Base-by-base conservation (phyloP, 2,329 filamentous ascomycete genomes). In the Colletotrichum echinochloae region DNA sequence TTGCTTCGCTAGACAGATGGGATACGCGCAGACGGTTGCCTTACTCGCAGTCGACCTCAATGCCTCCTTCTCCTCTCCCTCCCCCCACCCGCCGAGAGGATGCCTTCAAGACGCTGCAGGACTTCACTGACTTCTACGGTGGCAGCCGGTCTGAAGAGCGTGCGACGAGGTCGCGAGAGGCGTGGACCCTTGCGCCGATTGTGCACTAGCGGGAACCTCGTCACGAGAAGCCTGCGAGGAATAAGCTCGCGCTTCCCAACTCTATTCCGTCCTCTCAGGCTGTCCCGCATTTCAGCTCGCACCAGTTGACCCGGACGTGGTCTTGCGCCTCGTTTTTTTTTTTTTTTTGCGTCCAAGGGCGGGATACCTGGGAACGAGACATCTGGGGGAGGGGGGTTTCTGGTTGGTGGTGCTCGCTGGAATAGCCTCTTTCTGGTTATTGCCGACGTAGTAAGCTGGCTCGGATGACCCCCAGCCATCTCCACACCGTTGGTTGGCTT, bases 181-280 rank as follows among this genome's bases (percentile, higher is more conserved):
- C 9, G 18, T 51, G 60, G 62, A 18, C 54, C 49, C 62, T 41
- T 60, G 55, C 41, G n/a, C 23, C 8, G 28, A 60, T n/a, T n/a
- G 26, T 61, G 66, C 66, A 61, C 60, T 70, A 66, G 66, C 55
- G 66, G 35, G 48, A 14, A 44, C 30, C 26, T n/a, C 28, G 33
- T 39, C 33, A 26, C 11, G 30, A 33, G 28, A 9, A 35, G 30
- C 28, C 7, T 28, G 20, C 28, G 33, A 55, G 41, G 20, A 41
- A 65, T 41, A 55, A 55, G 33, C 52, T 55, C 33, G 33, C 14
- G n/a, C 46, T 16, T 20, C 28, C 46, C 66, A 70, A 70, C 66
- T 70, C 62, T 70, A 66, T 60, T 70, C 62, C n/a, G 39, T 48
- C 66, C 23, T 66, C 55, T 28, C 23, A 37, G 30, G 18, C 41